Evolutionary conservation across 768 basidiomycete genomes (phyloP).

Genomic region (Termitomyces sp.): DNA sequence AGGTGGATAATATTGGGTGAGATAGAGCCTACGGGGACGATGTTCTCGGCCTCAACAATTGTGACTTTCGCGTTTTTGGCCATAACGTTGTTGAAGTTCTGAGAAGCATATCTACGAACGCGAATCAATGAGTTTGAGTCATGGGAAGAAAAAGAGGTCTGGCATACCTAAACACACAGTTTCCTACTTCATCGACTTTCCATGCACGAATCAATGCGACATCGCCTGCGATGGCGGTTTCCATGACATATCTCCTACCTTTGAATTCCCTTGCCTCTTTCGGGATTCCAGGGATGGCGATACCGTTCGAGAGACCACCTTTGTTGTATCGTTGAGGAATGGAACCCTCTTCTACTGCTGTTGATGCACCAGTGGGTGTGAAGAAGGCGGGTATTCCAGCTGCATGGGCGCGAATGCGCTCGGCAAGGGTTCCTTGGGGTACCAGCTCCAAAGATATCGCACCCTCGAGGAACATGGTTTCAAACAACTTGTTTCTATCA

Average conservation of each 20-base stretch:
- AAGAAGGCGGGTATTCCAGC: slow-evolving; percentile 93
- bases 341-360: slow-evolving; percentile 72
- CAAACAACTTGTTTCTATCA: slow-evolving; percentile 81
- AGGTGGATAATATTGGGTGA: slow-evolving; percentile 80
- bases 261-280: slow-evolving; percentile 75
- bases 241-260: slow-evolving; percentile 78
- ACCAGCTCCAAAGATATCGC: slow-evolving; percentile 82
- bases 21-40: slow-evolving; percentile 77
- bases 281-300: slow-evolving; percentile 65
- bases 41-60: slow-evolving; percentile 90
- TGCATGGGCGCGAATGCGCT: slow-evolving; percentile 83
- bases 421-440: slow-evolving; percentile 87
- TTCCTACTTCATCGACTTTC: slow-evolving; percentile 90
- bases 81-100: slow-evolving; percentile 87
- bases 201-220: slow-evolving; percentile 85
- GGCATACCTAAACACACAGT: slow-evolving; percentile 79
- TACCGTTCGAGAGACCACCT: slow-evolving; percentile 65
- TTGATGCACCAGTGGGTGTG: slow-evolving; percentile 85
- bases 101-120: slow-evolving; percentile 65
- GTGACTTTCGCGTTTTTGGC: slow-evolving; percentile 86
- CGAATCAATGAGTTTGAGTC: background rate
- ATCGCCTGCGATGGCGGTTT: slow-evolving; percentile 74
- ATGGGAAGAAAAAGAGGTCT: background rate
- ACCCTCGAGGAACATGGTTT: slow-evolving; percentile 74
- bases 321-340: slow-evolving; percentile 78